Base-by-base conservation (phyloP, 495 filamentous ascomycete species). In the Clohesyomyces aquaticus region DNA sequence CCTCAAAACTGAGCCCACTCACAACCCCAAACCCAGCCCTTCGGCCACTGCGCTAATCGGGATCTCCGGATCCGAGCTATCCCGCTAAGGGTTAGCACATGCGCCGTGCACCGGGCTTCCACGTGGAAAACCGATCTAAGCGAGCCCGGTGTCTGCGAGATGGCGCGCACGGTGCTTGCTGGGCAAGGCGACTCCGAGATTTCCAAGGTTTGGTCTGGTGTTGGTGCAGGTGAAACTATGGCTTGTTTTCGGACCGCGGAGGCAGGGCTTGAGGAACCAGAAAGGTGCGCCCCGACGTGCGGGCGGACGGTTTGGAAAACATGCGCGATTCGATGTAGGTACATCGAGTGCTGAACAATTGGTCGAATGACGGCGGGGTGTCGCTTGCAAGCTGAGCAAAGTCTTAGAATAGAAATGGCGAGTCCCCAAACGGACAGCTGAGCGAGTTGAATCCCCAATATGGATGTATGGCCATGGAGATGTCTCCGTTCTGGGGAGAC, bases 1-100 rank as follows among this genome's bases (percentile, higher is more conserved):
- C 4, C 10, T 22, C 46, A 22, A 19, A 19, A 19, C 6, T 4
- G 3, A 22, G 6, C 46, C 10, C 46, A 41, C 8, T 11, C 27
- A 19, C 16, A 18, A 9, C 46, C 21, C 10, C 18, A 22, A 10
- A 41, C 35, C 35, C 35, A 41, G 9, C 35, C 35, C 8, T 9
- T 9, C 35, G 35, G 16, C 35, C 35, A 16, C 45, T 6, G 4
- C 41, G 47, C 49, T 48, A 29, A 63, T 63, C 59, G 59, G 59
- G 59, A 63, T 55, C 59, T 63, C 59, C 59, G 59, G 43, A 29
- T 16, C 4, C 2, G 9, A 9, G 1, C 51, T 48, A 47, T 18
- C 50, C 51, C 2, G 4, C 3, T 25, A 1, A 1, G 1, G 41
- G 26, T 10, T 38, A 53, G 32, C 12, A 4, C 21, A 14, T 10